These are phyloP conservation scores for Tremellales sp. DNA, from an alignment of 1,284 basidiomycete genomes.

Conservation along the genomic window DNA sequence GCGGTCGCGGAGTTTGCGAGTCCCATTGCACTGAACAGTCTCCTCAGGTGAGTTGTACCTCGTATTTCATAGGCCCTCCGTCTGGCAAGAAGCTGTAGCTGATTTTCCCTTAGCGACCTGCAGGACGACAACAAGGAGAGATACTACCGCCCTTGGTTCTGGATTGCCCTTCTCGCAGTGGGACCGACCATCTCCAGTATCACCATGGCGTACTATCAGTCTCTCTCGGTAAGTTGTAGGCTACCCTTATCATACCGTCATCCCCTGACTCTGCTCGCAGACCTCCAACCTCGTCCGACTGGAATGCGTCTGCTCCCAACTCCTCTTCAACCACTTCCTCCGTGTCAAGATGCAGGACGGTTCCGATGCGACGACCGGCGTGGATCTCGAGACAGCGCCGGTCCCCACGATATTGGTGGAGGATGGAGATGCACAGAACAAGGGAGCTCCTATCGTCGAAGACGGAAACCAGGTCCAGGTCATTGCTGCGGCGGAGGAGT, in stretches of 20 bases:
- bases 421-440: conserved; percentile 15
- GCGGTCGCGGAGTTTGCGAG: conserved; percentile 49
- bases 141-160: too few species aligned
- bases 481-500: conserved; percentile 24
- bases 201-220: too few species aligned
- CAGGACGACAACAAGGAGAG: too few species aligned
- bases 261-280: conserved; percentile 36
- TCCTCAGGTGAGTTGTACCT: conserved; percentile 41
- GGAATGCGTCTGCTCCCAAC: conserved; percentile 64
- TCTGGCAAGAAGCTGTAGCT: conserved; percentile 63
- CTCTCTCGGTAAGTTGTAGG: conserved; percentile 56
- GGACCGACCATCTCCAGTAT: too few species aligned
- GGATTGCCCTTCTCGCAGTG: too few species aligned
- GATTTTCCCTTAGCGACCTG: conserved; percentile 55
- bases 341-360: conserved; percentile 57
- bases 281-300: conserved; percentile 53
- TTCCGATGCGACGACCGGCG: conserved; percentile 22
- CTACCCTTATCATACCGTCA: not conserved
- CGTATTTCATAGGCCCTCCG: conserved; percentile 44
- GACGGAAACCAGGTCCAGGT: conserved; percentile 3
- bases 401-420: conserved; percentile 23
- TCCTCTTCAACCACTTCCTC: conserved; percentile 66
- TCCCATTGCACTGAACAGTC: conserved; percentile 53
- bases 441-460: conserved; percentile 7
- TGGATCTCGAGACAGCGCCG: conserved; percentile 4